Conservation (phyloP, 345 rosid species). For the Euphorbia peplus region DNA sequence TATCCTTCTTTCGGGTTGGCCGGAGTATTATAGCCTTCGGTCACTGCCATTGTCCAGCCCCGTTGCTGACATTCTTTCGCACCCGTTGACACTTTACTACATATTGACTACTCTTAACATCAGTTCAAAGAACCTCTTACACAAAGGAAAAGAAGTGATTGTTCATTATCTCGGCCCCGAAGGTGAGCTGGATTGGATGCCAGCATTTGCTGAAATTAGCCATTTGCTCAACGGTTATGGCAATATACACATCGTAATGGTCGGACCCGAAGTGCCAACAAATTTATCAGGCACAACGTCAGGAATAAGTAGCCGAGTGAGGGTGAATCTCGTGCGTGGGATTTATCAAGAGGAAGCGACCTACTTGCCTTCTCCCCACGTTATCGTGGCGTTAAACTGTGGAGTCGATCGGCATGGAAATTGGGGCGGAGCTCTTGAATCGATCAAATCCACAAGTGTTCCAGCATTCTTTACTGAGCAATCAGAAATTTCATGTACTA, state of each 20-base stretch:
- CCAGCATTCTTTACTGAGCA: conserved; percentile 50
- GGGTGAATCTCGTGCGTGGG: conserved; percentile 45
- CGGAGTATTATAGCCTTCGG: conserved; percentile 50
- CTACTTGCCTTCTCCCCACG: conserved; percentile 47
- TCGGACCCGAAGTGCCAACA: conserved; percentile 45
- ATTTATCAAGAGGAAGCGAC: conserved; percentile 53
- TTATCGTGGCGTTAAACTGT: conserved; percentile 48
- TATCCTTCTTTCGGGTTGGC: conserved; percentile 49
- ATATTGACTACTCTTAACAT: conserved; percentile 45
- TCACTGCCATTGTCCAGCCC: conserved; percentile 51
- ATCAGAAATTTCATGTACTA: conserved; percentile 46
- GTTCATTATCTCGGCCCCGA: conserved; percentile 45
- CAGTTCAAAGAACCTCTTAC: conserved; percentile 45
- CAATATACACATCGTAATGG: conserved; percentile 43
- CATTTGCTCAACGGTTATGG: conserved; percentile 41
- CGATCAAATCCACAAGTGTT: conserved; percentile 31
- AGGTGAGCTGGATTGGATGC: conserved; percentile 47
- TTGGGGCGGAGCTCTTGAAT: conserved; percentile 49
- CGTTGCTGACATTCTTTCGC: conserved; percentile 47
- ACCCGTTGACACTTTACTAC: conserved; percentile 50
- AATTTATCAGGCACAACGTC: conserved; percentile 42
- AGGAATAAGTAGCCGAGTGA: conserved; percentile 41
- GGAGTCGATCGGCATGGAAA: conserved; percentile 34
- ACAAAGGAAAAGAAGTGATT: conserved; percentile 43
- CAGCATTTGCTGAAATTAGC: conserved; percentile 42